These are phyloP conservation scores for Misopates orontium DNA, from an alignment of 257 asterid genomes.

Conservation along the genomic window DNA sequence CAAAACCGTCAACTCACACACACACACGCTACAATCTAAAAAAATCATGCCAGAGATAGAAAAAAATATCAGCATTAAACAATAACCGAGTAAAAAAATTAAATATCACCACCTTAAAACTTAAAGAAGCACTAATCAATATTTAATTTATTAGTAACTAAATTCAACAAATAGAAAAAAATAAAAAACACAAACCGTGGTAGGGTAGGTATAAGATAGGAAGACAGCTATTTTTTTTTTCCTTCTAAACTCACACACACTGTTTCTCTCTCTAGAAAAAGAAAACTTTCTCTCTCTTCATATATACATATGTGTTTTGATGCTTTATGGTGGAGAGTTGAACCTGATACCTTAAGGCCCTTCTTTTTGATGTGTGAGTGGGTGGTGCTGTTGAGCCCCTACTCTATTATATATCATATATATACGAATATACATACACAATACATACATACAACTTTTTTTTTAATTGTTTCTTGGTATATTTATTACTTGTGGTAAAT, in stretches of 20 bases:
- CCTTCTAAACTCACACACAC: constrained; percentile 20
- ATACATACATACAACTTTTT: neutral
- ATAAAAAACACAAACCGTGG: constrained; percentile 6
- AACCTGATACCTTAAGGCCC: constrained; percentile 61
- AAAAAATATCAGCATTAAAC: constrained; percentile 30
- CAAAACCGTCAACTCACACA: constrained; percentile 31
- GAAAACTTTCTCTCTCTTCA: no score
- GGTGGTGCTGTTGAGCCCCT: constrained; percentile 60
- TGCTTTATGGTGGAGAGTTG: constrained; percentile 61
- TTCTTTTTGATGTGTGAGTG: constrained; percentile 72
- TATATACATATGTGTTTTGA: constrained; percentile 38
- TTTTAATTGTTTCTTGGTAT: constrained; percentile 10
- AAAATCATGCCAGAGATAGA: neutral
- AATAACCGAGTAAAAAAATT: constrained; percentile 24
- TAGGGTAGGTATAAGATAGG: constrained; percentile 64
- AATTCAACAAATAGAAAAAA: constrained; percentile 27
- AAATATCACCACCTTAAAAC: neutral
- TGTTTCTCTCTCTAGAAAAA: constrained; percentile 22
- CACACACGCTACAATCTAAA: constrained; percentile 6
- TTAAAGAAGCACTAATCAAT: neutral
- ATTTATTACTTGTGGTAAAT: no score
- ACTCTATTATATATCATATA: constrained; percentile 10
- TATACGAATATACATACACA: constrained; percentile 7
- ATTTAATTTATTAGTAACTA: constrained; percentile 19
- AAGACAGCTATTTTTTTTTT: constrained; percentile 36